These are phyloP conservation scores for Apiotrichum veenhuisii DNA, from an alignment of 1,284 basidiomycete genomes.

Conservation along the genomic window DNA sequence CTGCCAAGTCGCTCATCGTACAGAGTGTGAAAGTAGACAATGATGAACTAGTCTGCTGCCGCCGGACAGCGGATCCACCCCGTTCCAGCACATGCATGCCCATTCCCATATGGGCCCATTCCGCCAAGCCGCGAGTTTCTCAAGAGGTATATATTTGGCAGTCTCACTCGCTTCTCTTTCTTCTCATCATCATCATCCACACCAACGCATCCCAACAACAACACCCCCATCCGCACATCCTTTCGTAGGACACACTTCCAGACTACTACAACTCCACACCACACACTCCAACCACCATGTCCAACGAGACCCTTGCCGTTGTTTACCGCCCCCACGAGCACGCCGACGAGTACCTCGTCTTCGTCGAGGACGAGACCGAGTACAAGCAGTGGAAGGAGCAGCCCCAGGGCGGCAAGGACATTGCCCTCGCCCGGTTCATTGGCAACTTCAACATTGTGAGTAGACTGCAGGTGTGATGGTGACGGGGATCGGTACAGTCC, in stretches of 20 bases:
- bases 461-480: slow-evolving; percentile 9
- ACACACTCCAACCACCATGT: slow-evolving; percentile 11
- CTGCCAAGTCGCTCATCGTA: too few relatives aligned
- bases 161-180: not conserved
- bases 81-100: too few relatives aligned
- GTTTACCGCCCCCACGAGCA: slow-evolving; percentile 41
- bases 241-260: not conserved
- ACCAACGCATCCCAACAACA: too few relatives aligned
- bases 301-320: slow-evolving; percentile 21
- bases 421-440: slow-evolving; percentile 43
- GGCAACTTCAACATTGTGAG: slow-evolving; percentile 45
- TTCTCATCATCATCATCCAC: not conserved
- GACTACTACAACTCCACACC: not conserved
- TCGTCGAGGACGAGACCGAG: slow-evolving; percentile 43
- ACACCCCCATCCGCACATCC: not conserved
- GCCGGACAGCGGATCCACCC: too few relatives aligned
- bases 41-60: too few relatives aligned
- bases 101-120: not conserved
- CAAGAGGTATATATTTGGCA: not conserved
- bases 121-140: not conserved
- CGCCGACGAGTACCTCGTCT: slow-evolving; percentile 45
- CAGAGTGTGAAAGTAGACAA: too few relatives aligned
- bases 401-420: slow-evolving; percentile 36
- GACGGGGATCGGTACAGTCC: too few relatives aligned
- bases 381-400: slow-evolving; percentile 38